Evolutionary conservation across 2,329 filamentous ascomycete genomes (phyloP), one percentile per base, ranked within the genome.

Genomic region (Ascochyta lentis): DNA sequence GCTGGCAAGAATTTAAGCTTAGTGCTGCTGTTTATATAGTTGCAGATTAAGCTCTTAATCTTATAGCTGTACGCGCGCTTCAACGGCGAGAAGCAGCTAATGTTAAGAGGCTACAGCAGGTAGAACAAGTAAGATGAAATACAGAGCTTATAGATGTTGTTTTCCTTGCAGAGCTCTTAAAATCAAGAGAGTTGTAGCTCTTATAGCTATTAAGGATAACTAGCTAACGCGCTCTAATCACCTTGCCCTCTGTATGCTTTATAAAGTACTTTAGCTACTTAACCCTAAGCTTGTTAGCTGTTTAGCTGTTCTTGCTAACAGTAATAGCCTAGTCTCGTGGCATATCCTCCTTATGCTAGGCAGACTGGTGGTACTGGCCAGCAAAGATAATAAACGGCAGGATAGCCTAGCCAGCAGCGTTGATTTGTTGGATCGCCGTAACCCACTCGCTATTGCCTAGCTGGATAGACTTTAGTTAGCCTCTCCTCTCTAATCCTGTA

Each of bases 101-200:
- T 59, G 71, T 79, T 66, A 49, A 79, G 72, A 44, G 69, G 75
- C 63, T 80, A 66, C 16, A 76, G 70, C 13, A 76, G 49, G 60
- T 79, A 62, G 41, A 68, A 78, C 19, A 61, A 43, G 61, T 77
- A n/a, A 34, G 31, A 13, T 8, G 7, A 13, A 4, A 34, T 34
- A 34, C 31, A 34, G 31, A 34, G 15, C 59, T 66, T 69, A 41
- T 76, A 70, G 62, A 79, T 78, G 31, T 77, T 71, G 43, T 79
- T 58, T 19, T 68, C 50, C 38, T 52, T 65, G 52, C 59, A 79
- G 54, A 67, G 76, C 40, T 70, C 23, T 38, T 78, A 42, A 54
- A 79, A 78, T 73, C 52, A 29, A 59, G 56, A 12, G 63, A 72
- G 31, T 72, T 23, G 63, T 78, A 59, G 52, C 68, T 76, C 49